A percentile compares a stretch with the other conserved stretches of the same genome.
These are phyloP conservation scores for Diutina catenulata DNA, from an alignment of 1,139 yeast species.

Conservation along the genomic window DNA sequence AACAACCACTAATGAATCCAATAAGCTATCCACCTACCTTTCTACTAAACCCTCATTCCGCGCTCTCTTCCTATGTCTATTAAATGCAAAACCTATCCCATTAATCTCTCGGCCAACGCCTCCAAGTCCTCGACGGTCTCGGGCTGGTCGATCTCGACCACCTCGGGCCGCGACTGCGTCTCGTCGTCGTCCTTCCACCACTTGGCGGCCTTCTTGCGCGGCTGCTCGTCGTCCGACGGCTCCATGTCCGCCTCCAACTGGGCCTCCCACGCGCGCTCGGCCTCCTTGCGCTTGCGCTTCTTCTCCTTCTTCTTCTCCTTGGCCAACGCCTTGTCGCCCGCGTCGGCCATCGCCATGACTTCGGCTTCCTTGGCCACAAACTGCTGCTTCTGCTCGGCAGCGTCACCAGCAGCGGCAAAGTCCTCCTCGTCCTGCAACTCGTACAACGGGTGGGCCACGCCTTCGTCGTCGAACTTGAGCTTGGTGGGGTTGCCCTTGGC, in stretches of 20 bases:
- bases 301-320: constrained; percentile 75
- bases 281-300: constrained; percentile 80
- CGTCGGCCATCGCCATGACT: constrained; percentile 61
- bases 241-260: constrained; percentile 15
- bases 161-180: constrained; percentile 14
- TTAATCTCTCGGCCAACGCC: constrained; percentile 68
- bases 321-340: constrained; percentile 72
- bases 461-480: constrained; percentile 86
- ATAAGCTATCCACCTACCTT: no score
- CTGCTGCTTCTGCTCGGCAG: constrained; percentile 51
- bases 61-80: no score
- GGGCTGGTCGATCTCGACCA: constrained; percentile 76
- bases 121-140: constrained; percentile 89
- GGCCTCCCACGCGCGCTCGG: constrained; percentile 41
- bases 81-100: constrained; percentile 8
- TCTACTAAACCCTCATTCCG: no score
- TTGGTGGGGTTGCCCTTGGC: constrained; percentile 64
- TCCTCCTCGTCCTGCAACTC: constrained; percentile 88
- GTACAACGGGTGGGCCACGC: constrained; percentile 79
- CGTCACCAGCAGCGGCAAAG: constrained; percentile 68
- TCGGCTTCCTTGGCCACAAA: constrained; percentile 58
- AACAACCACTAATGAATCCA: no score
- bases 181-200: constrained; percentile 29
- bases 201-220: constrained; percentile 51
- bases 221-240: constrained; percentile 27